Conservation (phyloP, 441 rosid species). For the Caryocar brasiliense region DNA sequence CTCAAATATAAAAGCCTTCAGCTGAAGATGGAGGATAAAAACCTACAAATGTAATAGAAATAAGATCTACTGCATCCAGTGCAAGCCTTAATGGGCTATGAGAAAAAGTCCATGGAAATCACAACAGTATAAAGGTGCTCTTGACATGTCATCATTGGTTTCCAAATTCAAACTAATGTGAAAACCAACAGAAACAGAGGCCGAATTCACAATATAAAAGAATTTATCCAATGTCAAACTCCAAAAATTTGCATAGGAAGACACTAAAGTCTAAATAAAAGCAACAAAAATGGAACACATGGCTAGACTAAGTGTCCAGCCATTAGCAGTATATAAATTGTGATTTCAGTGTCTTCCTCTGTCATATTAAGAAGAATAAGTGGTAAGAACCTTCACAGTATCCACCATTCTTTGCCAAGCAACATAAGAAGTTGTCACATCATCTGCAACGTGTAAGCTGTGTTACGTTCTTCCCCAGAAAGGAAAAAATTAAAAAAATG, state of each 20-base stretch:
- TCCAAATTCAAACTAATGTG: too few relatives aligned
- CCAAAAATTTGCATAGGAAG: background rate
- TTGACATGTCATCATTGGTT: background rate
- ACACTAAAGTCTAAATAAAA: too few relatives aligned
- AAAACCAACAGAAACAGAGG: background rate
- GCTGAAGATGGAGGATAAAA: slow-evolving; percentile 53
- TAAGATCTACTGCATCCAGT: slow-evolving; percentile 4
- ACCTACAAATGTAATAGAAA: slow-evolving; percentile 23
- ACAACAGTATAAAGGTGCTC: background rate
- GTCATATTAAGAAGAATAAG: too few relatives aligned
- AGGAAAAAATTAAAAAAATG: background rate
- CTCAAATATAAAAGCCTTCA: slow-evolving; percentile 36
- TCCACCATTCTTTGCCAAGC: slow-evolving; percentile 58
- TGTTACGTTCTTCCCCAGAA: background rate
- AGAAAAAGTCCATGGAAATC: background rate
- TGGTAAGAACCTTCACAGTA: slow-evolving; percentile 42
- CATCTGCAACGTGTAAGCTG: slow-evolving; percentile 23
- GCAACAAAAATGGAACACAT: too few relatives aligned
- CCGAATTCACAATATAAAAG: background rate
- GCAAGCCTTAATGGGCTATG: background rate
- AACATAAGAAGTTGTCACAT: slow-evolving; percentile 16
- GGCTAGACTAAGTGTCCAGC: background rate
- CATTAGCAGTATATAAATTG: too few relatives aligned
- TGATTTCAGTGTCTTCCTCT: too few relatives aligned
- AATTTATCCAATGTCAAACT: too few relatives aligned